phyloP scores from a whole-genome alignment of 2,329 filamentous ascomycete genomes.

The Huntiella moniliformis region DNA sequence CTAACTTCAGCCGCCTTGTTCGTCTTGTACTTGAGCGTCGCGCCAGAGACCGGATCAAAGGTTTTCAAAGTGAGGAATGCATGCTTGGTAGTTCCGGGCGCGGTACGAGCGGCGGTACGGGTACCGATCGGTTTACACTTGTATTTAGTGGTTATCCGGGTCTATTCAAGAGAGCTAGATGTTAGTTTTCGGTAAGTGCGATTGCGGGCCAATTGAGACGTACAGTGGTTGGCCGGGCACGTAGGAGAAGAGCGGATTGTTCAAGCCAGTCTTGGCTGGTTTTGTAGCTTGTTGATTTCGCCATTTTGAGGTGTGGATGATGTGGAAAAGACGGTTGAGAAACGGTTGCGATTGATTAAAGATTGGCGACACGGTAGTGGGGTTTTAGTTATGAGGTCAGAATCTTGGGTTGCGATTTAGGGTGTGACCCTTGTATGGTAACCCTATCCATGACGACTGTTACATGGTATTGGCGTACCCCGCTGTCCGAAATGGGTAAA shows the following conservation, averaged over 20 bases:
- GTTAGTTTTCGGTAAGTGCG: constrained; percentile 6
- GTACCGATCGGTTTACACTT: constrained; percentile 16
- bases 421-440: too few relatives aligned
- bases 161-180: constrained; percentile 32
- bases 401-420: too few relatives aligned
- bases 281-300: constrained; percentile 45
- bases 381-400: background rate
- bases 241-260: constrained; percentile 67
- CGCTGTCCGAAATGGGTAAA: too few relatives aligned
- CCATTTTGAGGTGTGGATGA: constrained; percentile 7
- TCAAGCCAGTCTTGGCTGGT: constrained; percentile 83
- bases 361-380: background rate
- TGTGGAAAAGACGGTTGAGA: background rate
- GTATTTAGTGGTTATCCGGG: constrained; percentile 85
- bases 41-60: constrained; percentile 65
- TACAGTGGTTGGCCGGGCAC: constrained; percentile 74
- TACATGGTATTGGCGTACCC: too few relatives aligned
- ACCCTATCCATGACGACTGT: too few relatives aligned
- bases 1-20: constrained; percentile 81
- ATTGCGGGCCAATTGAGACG: constrained; percentile 16
- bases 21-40: constrained; percentile 77
- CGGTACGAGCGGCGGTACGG: constrained; percentile 15
- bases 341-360: background rate
- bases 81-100: constrained; percentile 23
- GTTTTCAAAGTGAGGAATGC: constrained; percentile 73